Evolutionary conservation across 78 protist species (phyloP).

Genomic region (Isochrysis galbana): DNA sequence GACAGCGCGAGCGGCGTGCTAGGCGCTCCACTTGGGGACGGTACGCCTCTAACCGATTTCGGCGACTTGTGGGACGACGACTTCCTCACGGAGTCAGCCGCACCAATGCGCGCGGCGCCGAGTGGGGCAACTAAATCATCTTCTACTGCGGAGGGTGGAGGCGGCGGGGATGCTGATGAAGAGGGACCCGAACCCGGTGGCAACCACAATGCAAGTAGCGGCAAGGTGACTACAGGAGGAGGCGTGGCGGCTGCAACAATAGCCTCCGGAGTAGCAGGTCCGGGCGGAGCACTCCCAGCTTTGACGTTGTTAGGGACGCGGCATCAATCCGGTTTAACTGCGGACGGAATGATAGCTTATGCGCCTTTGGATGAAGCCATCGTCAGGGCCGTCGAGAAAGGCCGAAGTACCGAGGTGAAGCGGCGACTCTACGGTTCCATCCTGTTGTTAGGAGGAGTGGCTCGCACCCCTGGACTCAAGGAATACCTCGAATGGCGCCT

Average conservation of each 20-base stretch:
- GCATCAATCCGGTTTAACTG: not conserved
- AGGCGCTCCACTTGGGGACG: too few relatives aligned
- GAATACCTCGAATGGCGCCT: constrained; percentile 10
- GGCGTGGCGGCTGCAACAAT: too few relatives aligned
- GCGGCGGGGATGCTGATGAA: too few relatives aligned
- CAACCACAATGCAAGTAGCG: too few relatives aligned
- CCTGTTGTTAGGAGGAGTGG: not conserved
- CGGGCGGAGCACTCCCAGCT: not conserved
- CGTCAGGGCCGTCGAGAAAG: not conserved
- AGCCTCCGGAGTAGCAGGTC: not conserved
- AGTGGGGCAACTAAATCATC: too few relatives aligned
- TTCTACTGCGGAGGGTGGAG: too few relatives aligned
- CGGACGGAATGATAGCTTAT: not conserved
- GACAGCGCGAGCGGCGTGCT: too few relatives aligned
- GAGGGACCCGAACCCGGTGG: too few relatives aligned
- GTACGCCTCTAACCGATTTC: too few relatives aligned
- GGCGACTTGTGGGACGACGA: not conserved
- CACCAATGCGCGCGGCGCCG: not conserved
- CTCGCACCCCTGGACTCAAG: not conserved
- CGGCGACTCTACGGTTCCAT: not conserved
- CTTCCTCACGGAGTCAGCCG: not conserved
- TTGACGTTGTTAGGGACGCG: not conserved
- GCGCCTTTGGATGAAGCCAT: not conserved
- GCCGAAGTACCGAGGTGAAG: not conserved
- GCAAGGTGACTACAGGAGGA: too few relatives aligned